phyloP scores from a whole-genome alignment of 768 basidiomycete species.

The Cystofilobasidium ferigula region DNA sequence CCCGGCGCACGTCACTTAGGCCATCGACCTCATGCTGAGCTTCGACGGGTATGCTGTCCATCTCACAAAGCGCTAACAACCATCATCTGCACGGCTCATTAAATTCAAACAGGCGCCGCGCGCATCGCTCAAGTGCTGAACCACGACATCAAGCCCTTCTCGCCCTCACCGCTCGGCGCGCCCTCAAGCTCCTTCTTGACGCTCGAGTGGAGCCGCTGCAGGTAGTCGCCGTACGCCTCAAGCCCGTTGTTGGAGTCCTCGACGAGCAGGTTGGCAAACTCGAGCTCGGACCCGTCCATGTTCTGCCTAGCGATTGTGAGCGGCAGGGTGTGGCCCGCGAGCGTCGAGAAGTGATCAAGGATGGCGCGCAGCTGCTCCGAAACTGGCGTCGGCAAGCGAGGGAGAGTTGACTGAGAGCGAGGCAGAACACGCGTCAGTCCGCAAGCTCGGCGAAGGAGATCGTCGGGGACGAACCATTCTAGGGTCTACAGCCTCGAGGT shows the following conservation, averaged over 20 bases:
- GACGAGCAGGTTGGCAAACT: conserved; percentile 92
- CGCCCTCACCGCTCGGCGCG: not conserved
- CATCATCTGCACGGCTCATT: not conserved
- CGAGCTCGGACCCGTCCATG: conserved; percentile 81
- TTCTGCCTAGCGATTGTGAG: conserved; percentile 77
- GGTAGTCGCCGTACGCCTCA: conserved; percentile 1
- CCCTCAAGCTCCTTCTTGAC: conserved; percentile 4
- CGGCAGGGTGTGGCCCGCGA: conserved; percentile 39
- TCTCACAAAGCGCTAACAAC: too few species aligned
- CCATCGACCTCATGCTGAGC: too few species aligned
- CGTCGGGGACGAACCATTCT: conserved; percentile 48
- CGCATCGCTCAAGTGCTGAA: not conserved
- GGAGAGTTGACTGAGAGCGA: conserved; percentile 52
- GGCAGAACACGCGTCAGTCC: not conserved
- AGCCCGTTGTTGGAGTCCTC: conserved; percentile 50
- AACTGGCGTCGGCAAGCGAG: conserved; percentile 57
- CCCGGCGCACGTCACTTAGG: too few species aligned
- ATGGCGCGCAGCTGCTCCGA: conserved; percentile 80
- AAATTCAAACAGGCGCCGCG: not conserved
- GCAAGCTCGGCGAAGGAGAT: conserved; percentile 1
- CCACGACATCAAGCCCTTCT: not conserved
- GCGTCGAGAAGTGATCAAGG: conserved; percentile 53
- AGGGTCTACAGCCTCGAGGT: conserved; percentile 56
- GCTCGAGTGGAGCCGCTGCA: not conserved
- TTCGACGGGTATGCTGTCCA: too few species aligned